Base-by-base conservation (phyloP, 306 rosid species). In the Potentilla sterilis region DNA sequence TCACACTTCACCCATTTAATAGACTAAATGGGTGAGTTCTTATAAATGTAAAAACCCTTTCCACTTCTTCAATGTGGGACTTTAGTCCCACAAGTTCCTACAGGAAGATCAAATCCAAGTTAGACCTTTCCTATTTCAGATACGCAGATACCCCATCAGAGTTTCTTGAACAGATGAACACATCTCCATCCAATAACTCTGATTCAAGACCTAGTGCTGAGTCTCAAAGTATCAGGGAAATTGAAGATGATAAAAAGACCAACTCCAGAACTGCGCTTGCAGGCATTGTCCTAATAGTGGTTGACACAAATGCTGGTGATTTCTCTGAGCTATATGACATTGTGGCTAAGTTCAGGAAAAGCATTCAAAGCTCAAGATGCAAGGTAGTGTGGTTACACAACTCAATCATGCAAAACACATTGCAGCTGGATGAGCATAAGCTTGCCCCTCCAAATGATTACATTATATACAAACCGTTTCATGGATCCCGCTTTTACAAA, bases 301-400 rank as follows among this genome's bases (percentile, higher is more conserved):
- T 80, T 21, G 87, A 83, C 74, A 65, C 74, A 9, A 62, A 49
- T 38, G 76, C 67, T 13, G 75, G 79, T 40, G 82, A 63, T 16
- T 72, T 80, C 18, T 28, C 40, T n/a, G 84, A 77, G 61, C n/a
- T 80, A 21, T 61, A 40, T 4, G 49, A 11, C 55, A 51, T 49
- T 66, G 70, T 80, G 42, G 73, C 84, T 42, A 76, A 49, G n/a
- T 83, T 83, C 62, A 80, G 64, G 66, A 76, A 32, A 44, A 59
- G 58, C 28, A 55, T 79, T 18, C 78, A 79, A 2, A 78, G 74
- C 64, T 81, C 84, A 43, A 24, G 24, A 21, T 83, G 87, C 71
- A 86, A 64, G 83, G 89, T 91, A 55, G 88, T 89, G 68, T 91
- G 90, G 97, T 82, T 91, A 44, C 83, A 87, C 16, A 89, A 82